These are phyloP conservation scores for Ogataea degrootiae DNA, from an alignment of 805 yeast genomes.

Conservation along the genomic window DNA sequence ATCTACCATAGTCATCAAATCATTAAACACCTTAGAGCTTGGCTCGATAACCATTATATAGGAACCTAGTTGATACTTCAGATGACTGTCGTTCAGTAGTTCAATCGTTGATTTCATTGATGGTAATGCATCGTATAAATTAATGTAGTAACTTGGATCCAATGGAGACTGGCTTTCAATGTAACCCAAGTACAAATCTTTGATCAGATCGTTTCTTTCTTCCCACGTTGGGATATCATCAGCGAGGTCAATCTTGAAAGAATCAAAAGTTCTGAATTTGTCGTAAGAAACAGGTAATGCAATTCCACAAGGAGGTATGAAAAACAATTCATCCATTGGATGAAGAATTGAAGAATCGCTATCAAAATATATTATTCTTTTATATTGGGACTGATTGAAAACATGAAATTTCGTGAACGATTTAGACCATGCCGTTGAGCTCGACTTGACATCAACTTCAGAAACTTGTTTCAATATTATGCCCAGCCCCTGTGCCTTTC, in stretches of 20 bases:
- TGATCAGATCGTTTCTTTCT: constrained; percentile 15
- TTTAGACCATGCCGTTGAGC: constrained; percentile 38
- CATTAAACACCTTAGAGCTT: constrained; percentile 18
- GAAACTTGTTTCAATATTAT: constrained; percentile 29
- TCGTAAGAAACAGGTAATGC: constrained; percentile 45
- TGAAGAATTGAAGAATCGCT: constrained; percentile 43
- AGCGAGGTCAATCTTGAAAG: constrained; percentile 5
- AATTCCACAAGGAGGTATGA: constrained; percentile 41
- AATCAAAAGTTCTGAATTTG: constrained; percentile 23
- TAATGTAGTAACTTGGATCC: constrained; percentile 5
- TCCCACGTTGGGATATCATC: constrained; percentile 14
- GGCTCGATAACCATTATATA: constrained; percentile 63
- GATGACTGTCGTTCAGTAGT: constrained; percentile 11
- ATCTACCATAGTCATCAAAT: constrained; percentile 20
- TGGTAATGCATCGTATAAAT: constrained; percentile 37
- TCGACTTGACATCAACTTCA: constrained; percentile 14
- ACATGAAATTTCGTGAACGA: constrained; percentile 54
- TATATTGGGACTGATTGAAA: constrained; percentile 45
- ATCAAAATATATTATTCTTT: constrained; percentile 53
- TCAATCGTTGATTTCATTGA: constrained; percentile 16
- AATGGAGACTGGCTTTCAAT: constrained; percentile 9
- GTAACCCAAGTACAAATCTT: constrained; percentile 15
- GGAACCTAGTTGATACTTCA: constrained; percentile 29
- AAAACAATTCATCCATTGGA: constrained; percentile 47
- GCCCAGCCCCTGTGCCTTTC: constrained; percentile 9